These are phyloP conservation scores for Graphilbum ipis-grandicollis DNA, from an alignment of 2,329 filamentous ascomycete species.

Conservation along the genomic window DNA sequence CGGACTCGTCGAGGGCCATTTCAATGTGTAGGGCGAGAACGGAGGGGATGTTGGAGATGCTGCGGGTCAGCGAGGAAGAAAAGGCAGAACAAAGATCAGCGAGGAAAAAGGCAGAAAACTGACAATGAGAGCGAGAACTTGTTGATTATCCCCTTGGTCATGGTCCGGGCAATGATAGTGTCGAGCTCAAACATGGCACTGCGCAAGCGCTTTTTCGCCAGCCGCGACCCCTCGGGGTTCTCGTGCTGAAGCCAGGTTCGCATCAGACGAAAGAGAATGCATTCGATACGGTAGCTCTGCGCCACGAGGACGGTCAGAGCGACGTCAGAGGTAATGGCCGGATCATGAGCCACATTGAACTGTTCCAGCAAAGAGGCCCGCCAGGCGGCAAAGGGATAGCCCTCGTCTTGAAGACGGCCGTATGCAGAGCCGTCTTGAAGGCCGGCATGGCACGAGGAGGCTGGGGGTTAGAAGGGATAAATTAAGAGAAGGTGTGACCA, in stretches of 20 bases:
- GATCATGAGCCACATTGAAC: background rate
- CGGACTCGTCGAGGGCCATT: background rate
- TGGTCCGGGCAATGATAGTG: background rate
- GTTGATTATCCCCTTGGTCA: background rate
- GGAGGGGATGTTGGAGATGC: background rate
- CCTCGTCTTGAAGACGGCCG: background rate
- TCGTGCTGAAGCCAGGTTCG: background rate
- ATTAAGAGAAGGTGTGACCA: no score
- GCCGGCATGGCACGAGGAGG: background rate
- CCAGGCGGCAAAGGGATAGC: background rate
- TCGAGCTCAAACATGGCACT: background rate
- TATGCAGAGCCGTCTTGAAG: background rate
- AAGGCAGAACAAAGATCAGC: background rate
- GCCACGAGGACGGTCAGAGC: background rate
- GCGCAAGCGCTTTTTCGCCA: background rate
- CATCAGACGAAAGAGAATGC: conserved; percentile 1
- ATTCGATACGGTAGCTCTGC: conserved; percentile 1
- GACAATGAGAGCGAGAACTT: background rate
- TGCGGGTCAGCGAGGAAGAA: background rate
- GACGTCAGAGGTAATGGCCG: background rate
- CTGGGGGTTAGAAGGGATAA: background rate
- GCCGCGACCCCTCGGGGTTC: background rate
- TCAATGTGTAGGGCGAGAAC: background rate
- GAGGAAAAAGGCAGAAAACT: background rate
- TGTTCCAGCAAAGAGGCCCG: background rate